Conservation (phyloP, 768 basidiomycete genomes). For the Pisolithus tinctorius region DNA sequence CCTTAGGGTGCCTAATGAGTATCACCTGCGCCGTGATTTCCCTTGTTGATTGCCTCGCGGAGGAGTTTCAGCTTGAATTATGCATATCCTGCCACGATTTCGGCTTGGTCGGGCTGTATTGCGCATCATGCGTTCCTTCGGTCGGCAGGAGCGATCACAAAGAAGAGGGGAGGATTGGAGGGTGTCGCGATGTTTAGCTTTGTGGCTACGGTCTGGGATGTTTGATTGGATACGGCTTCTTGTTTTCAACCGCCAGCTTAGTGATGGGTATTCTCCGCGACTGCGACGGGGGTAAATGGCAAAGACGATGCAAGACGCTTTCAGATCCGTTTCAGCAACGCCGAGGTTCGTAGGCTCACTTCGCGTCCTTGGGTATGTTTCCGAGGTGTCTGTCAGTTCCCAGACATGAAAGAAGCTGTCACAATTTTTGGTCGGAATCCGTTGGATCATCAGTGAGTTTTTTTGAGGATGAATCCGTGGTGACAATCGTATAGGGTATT, state of each 20-base stretch:
- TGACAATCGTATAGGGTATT: too few species aligned
- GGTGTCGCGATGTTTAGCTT: conserved; percentile 49
- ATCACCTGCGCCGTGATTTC: conserved; percentile 12
- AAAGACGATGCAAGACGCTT: conserved; percentile 6
- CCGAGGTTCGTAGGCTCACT: too few species aligned
- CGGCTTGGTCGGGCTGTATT: conserved; percentile 29
- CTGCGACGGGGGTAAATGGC: not conserved
- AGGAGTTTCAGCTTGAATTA: conserved; percentile 56
- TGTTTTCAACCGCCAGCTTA: not conserved
- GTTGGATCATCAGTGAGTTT: too few species aligned
- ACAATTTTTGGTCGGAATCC: too few species aligned
- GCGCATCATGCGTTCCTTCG: conserved; percentile 42
- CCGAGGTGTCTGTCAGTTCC: too few species aligned
- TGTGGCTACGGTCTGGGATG: conserved; percentile 61
- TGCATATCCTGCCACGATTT: too few species aligned
- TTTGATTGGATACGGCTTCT: conserved; percentile 53
- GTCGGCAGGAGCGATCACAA: conserved; percentile 17
- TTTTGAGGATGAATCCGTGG: too few species aligned
- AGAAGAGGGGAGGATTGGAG: conserved; percentile 34
- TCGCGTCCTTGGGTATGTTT: too few species aligned
- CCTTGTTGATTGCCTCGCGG: conserved; percentile 56
- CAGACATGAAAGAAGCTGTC: too few species aligned
- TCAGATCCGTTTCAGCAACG: too few species aligned
- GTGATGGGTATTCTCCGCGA: not conserved
- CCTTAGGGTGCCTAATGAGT: too few species aligned